Evolutionary conservation across 768 basidiomycete genomes (phyloP), one percentile per base, ranked within the genome.

Genomic region (Hygrophoropsis aurantiaca): DNA sequence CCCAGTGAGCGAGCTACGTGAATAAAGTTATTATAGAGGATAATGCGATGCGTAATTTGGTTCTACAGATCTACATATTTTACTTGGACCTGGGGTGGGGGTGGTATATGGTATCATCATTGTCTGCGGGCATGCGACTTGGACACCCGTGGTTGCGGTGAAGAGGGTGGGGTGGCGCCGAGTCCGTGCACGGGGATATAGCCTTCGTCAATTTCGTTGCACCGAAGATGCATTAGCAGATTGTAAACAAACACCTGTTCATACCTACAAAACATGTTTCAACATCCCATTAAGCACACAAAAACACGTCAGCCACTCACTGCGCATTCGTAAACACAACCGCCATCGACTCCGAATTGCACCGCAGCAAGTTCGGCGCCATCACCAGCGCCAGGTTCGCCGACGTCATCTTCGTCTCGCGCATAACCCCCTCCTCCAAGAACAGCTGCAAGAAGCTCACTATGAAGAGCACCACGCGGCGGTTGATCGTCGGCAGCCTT

Each of bases 381-480:
- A 97, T 88, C 16, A 97, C 90, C 13, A 94, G 70, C 8, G 93
- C 90, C 51, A 95, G 69, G 64, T 93, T 94, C 30, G 83, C 83
- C 10, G 87, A 79, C 3, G 90, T 94, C 93, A 94, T 95, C 69
- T 94, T 92, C 34, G 90, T 93, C 38, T 74, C 66, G 11, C 64
- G 70, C 53, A 89, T 79, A 16, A 88, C 82, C 54, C 80, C 78
- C 35, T 90, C 86, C 40, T 87, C 85, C 42, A 93, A 67, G 71
- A 97, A 97, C 43, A 91, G 68, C 71, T 95, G 93, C 41, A 94
- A 67, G 69, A 97, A 95, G 70, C 88, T 93, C 65, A 97, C 74
- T 20, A 94, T 79, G 62, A 94, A 95, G 44, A 94, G 66, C 11
- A 95, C 76, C 8, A 95, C 94, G 10, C 90, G 79, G 15, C 90